These are phyloP conservation scores for Cladosporium austrohemisphaericum DNA, from an alignment of 2,329 filamentous ascomycete genomes.

Conservation along the genomic window DNA sequence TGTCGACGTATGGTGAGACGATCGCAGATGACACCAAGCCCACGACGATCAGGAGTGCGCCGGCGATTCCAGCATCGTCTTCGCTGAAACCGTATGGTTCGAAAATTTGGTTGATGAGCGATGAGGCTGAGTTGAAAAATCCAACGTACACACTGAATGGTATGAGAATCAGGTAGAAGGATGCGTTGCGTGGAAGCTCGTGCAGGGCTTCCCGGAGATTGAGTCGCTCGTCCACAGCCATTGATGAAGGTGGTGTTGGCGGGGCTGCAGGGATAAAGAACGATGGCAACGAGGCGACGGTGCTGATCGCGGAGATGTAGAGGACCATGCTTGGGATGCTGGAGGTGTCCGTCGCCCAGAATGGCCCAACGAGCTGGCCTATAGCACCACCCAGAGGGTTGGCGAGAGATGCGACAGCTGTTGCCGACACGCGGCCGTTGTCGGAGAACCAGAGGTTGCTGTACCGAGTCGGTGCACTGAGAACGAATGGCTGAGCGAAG, in stretches of 20 bases:
- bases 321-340: constrained; percentile 80
- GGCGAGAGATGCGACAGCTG: constrained; percentile 76
- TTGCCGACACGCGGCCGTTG: constrained; percentile 77
- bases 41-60: constrained; percentile 82
- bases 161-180: constrained; percentile 76
- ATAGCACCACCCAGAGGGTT: constrained; percentile 88
- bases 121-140: constrained; percentile 89
- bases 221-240: constrained; percentile 53
- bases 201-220: constrained; percentile 54
- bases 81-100: constrained; percentile 80
- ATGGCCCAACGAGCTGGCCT: constrained; percentile 80
- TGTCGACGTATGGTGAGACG: constrained; percentile 76
- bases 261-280: constrained; percentile 76
- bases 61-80: constrained; percentile 82
- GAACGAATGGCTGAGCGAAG: constrained; percentile 85
- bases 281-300: constrained; percentile 65
- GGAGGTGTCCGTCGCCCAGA: constrained; percentile 60
- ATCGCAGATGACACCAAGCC: constrained; percentile 76
- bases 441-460: constrained; percentile 94
- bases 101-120: constrained; percentile 85
- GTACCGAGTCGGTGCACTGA: constrained; percentile 84
- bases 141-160: constrained; percentile 84
- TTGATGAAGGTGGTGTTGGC: constrained; percentile 71
- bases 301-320: constrained; percentile 41
- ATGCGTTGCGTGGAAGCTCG: constrained; percentile 50